Evolutionary conservation across 2,329 filamentous ascomycete genomes (phyloP).

Genomic region (Mollisia scopiformis): DNA sequence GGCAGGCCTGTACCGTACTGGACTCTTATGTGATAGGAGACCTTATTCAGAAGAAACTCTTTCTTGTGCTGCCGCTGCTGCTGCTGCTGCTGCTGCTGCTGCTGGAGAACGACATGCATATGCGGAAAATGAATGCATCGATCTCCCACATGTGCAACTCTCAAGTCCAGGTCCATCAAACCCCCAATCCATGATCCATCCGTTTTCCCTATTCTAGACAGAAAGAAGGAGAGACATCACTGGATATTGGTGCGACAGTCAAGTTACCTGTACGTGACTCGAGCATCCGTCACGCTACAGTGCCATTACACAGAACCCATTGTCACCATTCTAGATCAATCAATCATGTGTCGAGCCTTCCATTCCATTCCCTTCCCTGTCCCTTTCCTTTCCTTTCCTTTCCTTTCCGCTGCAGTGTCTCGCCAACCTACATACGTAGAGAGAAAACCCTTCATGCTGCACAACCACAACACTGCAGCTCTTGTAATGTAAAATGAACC

Average conservation of each 20-base stretch:
- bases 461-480: neutral
- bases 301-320: constrained; percentile 2
- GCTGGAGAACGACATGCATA: constrained; percentile 5
- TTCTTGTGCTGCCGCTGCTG: neutral
- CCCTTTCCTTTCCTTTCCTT: too few relatives aligned
- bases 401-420: constrained; percentile 6
- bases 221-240: too few relatives aligned
- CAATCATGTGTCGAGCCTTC: neutral
- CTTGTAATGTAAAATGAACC: too few relatives aligned
- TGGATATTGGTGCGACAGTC: neutral
- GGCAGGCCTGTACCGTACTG: neutral
- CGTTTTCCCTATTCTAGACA: neutral
- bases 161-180: neutral
- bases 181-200: neutral
- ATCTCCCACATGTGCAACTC: constrained; percentile 7
- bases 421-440: constrained; percentile 8
- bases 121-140: constrained; percentile 5
- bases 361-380: constrained; percentile 1
- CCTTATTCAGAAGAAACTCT: too few relatives aligned
- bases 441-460: constrained; percentile 7
- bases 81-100: neutral
- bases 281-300: constrained; percentile 7
- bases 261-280: constrained; percentile 11
- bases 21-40: too few relatives aligned
- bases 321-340: constrained; percentile 3